Percentiles rank a stretch among this genome's conserved stretches.
Conservation (phyloP, 352 stramenopile species). For the Pythium chondricola region DNA sequence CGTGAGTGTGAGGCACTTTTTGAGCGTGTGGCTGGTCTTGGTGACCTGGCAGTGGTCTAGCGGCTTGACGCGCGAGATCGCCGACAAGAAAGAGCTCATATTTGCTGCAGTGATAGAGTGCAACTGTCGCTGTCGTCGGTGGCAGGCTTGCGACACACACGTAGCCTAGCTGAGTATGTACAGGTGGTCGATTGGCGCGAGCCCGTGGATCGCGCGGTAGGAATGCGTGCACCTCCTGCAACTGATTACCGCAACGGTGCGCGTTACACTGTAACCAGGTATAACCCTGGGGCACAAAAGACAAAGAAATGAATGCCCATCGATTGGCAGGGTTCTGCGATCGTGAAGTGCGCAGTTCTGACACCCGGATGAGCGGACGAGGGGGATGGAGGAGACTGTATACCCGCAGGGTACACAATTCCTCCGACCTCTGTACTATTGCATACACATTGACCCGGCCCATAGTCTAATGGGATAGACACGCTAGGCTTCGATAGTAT, state of each 20-base stretch:
- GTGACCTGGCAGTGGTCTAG: conserved; percentile 37
- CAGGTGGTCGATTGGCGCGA: no score
- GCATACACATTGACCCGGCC: conserved; percentile 85
- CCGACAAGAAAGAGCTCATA: conserved; percentile 48
- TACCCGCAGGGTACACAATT: conserved; percentile 22
- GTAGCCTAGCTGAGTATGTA: no score
- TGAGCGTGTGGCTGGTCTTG: conserved; percentile 30
- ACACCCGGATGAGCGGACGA: conserved; percentile 66
- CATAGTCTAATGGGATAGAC: conserved; percentile 89
- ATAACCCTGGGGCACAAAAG: conserved; percentile 6
- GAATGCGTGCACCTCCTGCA: no score
- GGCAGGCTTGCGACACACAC: no score
- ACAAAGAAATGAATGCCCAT: conserved; percentile 47
- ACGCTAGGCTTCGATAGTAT: conserved; percentile 86
- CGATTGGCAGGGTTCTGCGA: conserved; percentile 87
- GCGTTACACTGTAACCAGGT: no score
- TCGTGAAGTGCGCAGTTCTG: conserved; percentile 59
- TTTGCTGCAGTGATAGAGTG: neutral
- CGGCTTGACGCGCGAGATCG: conserved; percentile 67
- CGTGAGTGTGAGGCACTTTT: conserved; percentile 62
- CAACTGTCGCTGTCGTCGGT: no score
- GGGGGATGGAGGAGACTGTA: conserved; percentile 6
- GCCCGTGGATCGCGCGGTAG: no score
- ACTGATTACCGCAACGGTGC: no score
- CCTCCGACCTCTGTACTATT: conserved; percentile 35